These are phyloP conservation scores for Lyophyllum shimeji DNA, from an alignment of 768 basidiomycete species.

Conservation along the genomic window DNA sequence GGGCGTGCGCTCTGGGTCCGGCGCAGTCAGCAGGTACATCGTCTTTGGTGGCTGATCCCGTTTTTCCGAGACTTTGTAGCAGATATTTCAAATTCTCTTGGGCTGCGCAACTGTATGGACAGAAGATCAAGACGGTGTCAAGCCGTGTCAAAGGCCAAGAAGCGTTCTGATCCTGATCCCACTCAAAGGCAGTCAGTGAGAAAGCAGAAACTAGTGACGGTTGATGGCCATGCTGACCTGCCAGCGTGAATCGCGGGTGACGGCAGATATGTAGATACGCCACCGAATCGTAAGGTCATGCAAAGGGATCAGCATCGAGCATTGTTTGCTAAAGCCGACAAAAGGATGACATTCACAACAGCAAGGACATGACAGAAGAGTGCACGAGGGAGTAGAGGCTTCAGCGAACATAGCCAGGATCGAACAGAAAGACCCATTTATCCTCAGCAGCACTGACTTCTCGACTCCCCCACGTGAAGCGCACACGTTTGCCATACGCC, in stretches of 20 bases:
- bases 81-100: conserved; percentile 11
- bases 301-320: too few species aligned
- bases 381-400: neutral
- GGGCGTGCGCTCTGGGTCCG: neutral
- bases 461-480: conserved; percentile 29
- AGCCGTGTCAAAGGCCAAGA: neutral
- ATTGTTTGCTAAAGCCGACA: too few species aligned
- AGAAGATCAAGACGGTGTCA: neutral
- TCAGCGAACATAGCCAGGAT: conserved; percentile 5
- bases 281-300: neutral
- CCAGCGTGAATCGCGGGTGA: neutral
- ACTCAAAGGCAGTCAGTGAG: too few species aligned
- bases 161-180: neutral
- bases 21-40: conserved; percentile 5
- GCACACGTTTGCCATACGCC: conserved; percentile 28
- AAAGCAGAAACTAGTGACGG: too few species aligned
- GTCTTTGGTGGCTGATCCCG: conserved; percentile 4
- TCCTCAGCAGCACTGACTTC: conserved; percentile 23
- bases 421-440: conserved; percentile 34
- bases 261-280: neutral
- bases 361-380: neutral
- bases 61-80: neutral
- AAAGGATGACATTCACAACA: neutral
- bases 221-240: neutral
- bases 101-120: neutral